These are phyloP conservation scores for Elsinoe arachidis DNA, from an alignment of 2,329 filamentous ascomycete genomes.

Conservation along the genomic window DNA sequence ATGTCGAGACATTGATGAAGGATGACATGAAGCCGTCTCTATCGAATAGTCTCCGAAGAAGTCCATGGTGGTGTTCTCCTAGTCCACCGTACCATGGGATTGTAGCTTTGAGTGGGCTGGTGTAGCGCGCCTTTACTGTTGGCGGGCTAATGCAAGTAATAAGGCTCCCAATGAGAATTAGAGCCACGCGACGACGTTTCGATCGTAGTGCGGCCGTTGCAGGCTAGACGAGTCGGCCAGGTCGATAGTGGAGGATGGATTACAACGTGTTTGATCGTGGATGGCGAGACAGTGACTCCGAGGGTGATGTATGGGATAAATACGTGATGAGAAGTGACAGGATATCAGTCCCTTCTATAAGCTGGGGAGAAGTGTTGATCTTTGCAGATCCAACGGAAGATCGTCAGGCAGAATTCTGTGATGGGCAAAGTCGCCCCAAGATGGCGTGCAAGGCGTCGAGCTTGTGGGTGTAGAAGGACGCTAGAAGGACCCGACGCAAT, in stretches of 20 bases:
- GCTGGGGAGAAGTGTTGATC: not conserved
- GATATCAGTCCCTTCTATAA: not conserved
- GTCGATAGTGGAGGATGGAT: constrained; percentile 11
- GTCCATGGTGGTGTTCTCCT: constrained; percentile 9
- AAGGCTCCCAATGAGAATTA: constrained; percentile 7
- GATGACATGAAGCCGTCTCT: constrained; percentile 26
- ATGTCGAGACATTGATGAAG: constrained; percentile 18
- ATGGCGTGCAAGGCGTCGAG: not conserved
- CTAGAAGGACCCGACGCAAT: not conserved
- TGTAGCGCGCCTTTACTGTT: not conserved
- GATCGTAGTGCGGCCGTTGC: constrained; percentile 11
- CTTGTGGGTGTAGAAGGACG: constrained; percentile 2
- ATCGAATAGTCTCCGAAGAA: constrained; percentile 36
- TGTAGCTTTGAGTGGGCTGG: not conserved
- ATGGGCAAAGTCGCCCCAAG: not conserved
- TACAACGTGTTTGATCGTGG: constrained; percentile 11
- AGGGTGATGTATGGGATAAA: not conserved
- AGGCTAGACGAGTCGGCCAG: constrained; percentile 8
- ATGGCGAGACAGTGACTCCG: not conserved
- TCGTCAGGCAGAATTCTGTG: not conserved
- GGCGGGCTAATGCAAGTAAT: constrained; percentile 8
- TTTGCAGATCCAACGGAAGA: constrained; percentile 5
- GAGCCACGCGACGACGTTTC: constrained; percentile 10
- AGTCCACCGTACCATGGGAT: not conserved
- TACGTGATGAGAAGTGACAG: not conserved